Evolutionary conservation across 176 grass and related monocot species (phyloP).

Genomic region (Eragrostis nindensis): DNA sequence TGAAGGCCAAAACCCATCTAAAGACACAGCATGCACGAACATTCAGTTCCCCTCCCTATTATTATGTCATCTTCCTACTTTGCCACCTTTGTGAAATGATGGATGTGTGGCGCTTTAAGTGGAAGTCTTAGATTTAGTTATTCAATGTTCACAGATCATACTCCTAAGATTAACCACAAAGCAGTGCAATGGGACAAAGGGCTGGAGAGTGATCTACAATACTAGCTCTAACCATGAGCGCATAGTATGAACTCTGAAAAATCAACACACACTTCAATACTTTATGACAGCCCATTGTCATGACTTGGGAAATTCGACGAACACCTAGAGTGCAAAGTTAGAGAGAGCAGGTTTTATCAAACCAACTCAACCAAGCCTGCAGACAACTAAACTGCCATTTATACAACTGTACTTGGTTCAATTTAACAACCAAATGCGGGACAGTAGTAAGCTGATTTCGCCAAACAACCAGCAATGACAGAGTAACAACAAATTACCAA

Average conservation of each 20-base stretch:
- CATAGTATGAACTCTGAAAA: not conserved
- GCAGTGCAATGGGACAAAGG: not conserved
- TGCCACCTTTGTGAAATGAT: not conserved
- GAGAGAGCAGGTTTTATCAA: not conserved
- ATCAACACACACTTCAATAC: not conserved
- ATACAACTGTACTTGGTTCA: not conserved
- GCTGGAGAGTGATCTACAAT: not conserved
- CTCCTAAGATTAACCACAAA: not conserved
- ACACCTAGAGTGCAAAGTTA: not conserved
- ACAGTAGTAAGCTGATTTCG: not conserved
- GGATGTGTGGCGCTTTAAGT: not conserved
- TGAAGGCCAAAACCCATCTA: not conserved
- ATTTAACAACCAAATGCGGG: not conserved
- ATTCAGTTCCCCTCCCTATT: not conserved
- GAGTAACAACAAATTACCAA: slow-evolving; percentile 49
- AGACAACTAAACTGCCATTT: not conserved
- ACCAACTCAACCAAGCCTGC: not conserved
- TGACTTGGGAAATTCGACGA: not conserved
- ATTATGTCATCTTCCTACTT: not conserved
- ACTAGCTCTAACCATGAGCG: not conserved
- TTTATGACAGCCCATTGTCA: not conserved
- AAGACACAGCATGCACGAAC: not conserved
- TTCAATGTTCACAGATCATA: not conserved
- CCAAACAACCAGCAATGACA: not conserved
- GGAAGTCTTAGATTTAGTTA: not conserved